These are phyloP conservation scores for Eucalyptus grandis DNA, from an alignment of 345 rosid genomes.

Conservation along the genomic window DNA sequence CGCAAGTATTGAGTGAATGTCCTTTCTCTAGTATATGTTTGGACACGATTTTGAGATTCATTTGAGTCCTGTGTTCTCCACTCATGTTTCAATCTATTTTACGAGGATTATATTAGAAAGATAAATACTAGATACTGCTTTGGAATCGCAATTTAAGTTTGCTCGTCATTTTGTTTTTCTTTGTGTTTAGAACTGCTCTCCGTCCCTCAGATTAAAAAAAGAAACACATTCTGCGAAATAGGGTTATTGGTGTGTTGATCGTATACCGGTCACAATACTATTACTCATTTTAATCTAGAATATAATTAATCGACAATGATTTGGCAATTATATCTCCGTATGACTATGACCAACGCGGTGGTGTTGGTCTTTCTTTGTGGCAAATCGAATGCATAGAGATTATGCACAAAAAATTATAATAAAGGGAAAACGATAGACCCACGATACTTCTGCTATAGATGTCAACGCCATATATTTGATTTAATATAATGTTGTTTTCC, in stretches of 20 bases:
- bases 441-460: not conserved
- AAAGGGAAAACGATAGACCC: not conserved
- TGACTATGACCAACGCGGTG: not conserved
- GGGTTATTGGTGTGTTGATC: not conserved
- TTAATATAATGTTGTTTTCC: not conserved
- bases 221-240: not conserved
- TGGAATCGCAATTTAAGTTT: not conserved
- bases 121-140: not conserved
- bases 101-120: not conserved
- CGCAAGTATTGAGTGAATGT: not conserved
- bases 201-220: rapidly evolving
- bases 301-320: not conserved
- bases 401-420: not conserved
- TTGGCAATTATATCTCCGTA: not conserved
- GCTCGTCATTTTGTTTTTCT: not conserved
- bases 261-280: not conserved
- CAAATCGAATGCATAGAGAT: not conserved
- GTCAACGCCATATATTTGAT: not conserved
- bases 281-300: not conserved
- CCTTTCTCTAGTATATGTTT: not conserved
- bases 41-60: not conserved
- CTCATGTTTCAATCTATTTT: not conserved
- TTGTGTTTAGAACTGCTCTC: not conserved
- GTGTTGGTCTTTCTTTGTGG: not conserved
- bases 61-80: not conserved